Base-by-base conservation (phyloP, 2,329 filamentous ascomycete species). In the Clarireedia sp. region DNA sequence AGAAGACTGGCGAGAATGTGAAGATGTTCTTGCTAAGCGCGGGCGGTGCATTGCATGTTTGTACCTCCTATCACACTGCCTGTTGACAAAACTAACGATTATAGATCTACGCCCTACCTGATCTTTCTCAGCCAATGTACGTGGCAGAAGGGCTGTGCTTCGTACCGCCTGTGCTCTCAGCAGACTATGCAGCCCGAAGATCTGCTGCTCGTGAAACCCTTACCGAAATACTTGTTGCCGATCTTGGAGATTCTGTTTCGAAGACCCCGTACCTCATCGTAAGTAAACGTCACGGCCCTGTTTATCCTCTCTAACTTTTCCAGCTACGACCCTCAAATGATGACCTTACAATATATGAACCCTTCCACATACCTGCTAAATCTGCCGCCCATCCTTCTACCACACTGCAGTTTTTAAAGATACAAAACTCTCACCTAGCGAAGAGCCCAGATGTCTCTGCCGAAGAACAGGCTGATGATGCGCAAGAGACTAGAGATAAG, bases 331-430 rank as follows among this genome's bases (percentile, higher is more conserved):
- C 89, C 48, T 78, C 81, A 9, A 85, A 82, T 57, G 87, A 96
- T 60, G 91, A 97, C 66, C 74, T 97, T 36, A 86, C 87, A 10
- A 79, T 97, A 46, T 99, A 97, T 68, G 84, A 94, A 67, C 90
- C 92, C 1, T 86, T 90, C 63, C 77, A 81, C 43, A 73, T 73
- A 58, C 72, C 67, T 40, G 67, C 66, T 26, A 48, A 56, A 29
- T 50, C 61, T 46, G 21, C 58, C 10, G 51, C 51, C 26, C 45
- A 59, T 3, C 59, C 69, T 6, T 62, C 64, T 17, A 60, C 63
- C 12, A 79, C 78, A 7, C 73, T 96, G 10, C 81, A 83, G 54
- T 96, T 95, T 70, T 77, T 86, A 54, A 96, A 96, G 69, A 72
- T 87, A 0, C 71, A 81, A 1, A 90, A 92, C 62, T 75, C 83